Evolutionary conservation across 2,329 filamentous ascomycete genomes (phyloP).

Genomic region (Waltergamsia citrina): DNA sequence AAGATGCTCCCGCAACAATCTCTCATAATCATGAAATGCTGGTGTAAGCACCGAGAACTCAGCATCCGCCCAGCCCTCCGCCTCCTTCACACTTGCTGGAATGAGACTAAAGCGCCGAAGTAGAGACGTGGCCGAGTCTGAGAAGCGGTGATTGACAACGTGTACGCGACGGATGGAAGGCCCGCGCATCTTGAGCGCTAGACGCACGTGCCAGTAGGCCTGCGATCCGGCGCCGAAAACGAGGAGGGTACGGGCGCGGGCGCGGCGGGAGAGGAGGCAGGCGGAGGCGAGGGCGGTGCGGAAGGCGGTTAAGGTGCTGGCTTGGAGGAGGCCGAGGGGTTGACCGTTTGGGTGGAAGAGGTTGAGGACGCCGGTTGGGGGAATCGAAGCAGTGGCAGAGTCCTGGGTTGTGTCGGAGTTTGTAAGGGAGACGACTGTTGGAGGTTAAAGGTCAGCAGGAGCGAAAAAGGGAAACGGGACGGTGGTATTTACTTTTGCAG

Average conservation of each 20-base stretch:
- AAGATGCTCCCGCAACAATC: conserved; percentile 63
- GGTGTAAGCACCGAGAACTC: conserved; percentile 64
- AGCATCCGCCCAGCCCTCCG: conserved; percentile 53
- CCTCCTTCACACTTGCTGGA: conserved; percentile 31
- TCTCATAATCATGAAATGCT: conserved; percentile 55
- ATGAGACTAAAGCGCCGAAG: conserved; percentile 38
- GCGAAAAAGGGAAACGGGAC: not conserved
- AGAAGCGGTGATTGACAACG: conserved; percentile 70
- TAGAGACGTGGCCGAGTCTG: conserved; percentile 41
- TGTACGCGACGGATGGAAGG: conserved; percentile 68
- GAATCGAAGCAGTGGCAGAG: conserved; percentile 22
- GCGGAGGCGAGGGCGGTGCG: conserved; percentile 67
- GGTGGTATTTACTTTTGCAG: conserved; percentile 47
- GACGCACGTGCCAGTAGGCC: conserved; percentile 88
- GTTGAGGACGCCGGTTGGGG: conserved; percentile 58
- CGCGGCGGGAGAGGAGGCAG: conserved; percentile 55
- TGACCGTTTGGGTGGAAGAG: conserved; percentile 54
- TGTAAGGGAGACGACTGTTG: conserved; percentile 53
- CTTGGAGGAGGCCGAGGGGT: conserved; percentile 61
- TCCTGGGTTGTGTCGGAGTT: conserved; percentile 24
- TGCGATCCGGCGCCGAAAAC: conserved; percentile 86
- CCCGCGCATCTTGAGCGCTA: conserved; percentile 67
- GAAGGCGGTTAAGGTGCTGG: conserved; percentile 68
- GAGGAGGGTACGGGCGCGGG: conserved; percentile 62
- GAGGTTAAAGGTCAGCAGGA: not conserved